Percentiles rank a stretch among this genome's conserved stretches.
These are phyloP conservation scores for Aspergillus oerlinghausenensis DNA, from an alignment of 2,329 filamentous ascomycete genomes.

Conservation along the genomic window DNA sequence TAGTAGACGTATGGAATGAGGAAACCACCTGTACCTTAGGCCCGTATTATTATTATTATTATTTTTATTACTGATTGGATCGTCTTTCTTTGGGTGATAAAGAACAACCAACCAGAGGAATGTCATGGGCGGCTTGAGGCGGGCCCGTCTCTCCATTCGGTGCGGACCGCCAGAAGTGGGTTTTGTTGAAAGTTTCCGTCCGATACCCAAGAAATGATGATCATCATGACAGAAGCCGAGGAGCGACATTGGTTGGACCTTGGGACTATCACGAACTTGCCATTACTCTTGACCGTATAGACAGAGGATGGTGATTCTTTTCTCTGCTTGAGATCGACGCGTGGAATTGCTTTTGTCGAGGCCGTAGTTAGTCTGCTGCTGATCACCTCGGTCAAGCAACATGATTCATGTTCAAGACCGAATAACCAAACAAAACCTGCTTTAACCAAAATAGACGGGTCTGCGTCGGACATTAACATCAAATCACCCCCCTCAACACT, in stretches of 20 bases:
- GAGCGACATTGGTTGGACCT: background rate
- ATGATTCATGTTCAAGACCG: background rate
- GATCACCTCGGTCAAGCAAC: background rate
- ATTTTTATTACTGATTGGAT: background rate
- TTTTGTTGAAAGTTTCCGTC: slow-evolving; percentile 2
- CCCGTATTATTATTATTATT: too few species aligned
- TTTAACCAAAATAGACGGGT: background rate
- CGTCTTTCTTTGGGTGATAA: background rate
- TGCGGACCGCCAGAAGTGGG: slow-evolving; percentile 15
- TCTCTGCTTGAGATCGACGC: background rate
- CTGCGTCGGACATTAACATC: background rate
- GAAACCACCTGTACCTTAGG: background rate
- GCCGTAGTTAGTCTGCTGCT: too few species aligned
- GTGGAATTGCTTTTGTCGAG: too few species aligned
- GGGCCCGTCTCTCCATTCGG: slow-evolving; percentile 10
- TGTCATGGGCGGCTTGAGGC: slow-evolving; percentile 10
- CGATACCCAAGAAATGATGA: background rate
- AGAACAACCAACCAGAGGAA: background rate
- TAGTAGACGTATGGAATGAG: background rate
- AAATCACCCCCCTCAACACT: background rate
- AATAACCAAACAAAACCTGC: background rate
- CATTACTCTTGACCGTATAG: background rate
- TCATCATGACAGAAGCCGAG: background rate
- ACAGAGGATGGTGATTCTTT: background rate
- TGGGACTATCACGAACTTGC: background rate